Base-by-base conservation (phyloP, 352 stramenopile genomes). In the Thalassiosira mediterranea region DNA sequence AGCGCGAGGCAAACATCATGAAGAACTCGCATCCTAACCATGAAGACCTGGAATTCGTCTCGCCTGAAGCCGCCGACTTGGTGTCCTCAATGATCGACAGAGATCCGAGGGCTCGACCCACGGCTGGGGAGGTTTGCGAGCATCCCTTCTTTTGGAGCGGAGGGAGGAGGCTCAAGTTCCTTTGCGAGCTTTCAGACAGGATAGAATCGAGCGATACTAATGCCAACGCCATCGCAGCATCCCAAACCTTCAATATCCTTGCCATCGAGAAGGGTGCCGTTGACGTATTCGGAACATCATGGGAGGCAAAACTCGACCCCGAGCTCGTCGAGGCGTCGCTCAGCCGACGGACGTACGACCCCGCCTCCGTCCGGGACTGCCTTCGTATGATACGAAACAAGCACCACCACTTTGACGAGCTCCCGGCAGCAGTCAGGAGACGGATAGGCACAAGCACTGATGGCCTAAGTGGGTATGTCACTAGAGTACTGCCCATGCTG, bases 71-170 rank as follows among this genome's bases (percentile, higher is more conserved):
- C 13, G 71, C 79, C 63, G 76, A 95, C 74, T 74, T 95, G 23
- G 79, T 94, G 32, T 64, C 63, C 1, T 66, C 63, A 7, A 95
- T 95, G 90, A 79, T 95, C 37, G 29, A 79, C 47, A 25, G 76
- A 44, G 84, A 95, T 74, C 81, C 91, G 32, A 88, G 69, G 54
- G 19, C 66, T n/a, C 69, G 93, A 25, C 93, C 93, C 10, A 92
- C 81, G 23, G 88, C 88, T 0, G 71, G 73, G 19, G 84, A 95
- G 72, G 86, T 95, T 40, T 93, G 87, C 70, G 61, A 89, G 17
- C 93, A 96, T 76, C 91, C 91, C 11, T 95, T 94, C 75, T 96
- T 96, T 61, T 96, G 93, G 93, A 76, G 53, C 21, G 25, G 76
- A 21, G 46, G 80, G 31, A 81, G 87, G 46, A 81, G 87, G 10